Conservation (phyloP, 257 asterid species). For the Fraxinus quadrangulata region DNA sequence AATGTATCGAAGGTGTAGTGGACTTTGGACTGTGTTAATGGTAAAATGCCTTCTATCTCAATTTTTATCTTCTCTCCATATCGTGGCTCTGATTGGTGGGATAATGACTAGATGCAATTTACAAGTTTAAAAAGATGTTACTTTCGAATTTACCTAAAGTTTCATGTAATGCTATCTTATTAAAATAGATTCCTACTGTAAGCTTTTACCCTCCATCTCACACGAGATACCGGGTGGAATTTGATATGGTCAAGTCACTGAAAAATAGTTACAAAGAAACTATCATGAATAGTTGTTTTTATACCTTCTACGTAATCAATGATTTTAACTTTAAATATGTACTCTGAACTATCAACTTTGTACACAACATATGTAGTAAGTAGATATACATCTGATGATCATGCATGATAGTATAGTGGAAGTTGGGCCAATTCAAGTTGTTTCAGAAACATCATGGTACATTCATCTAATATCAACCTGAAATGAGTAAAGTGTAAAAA, state of each 20-base stretch:
- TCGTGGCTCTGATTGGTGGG: neutral
- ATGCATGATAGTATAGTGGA: neutral
- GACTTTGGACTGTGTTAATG: slow-evolving; percentile 78
- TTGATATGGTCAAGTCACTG: neutral
- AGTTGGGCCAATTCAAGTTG: neutral
- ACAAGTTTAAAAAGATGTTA: slow-evolving; percentile 1
- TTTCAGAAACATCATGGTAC: neutral
- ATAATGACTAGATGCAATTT: neutral
- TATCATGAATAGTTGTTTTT: neutral
- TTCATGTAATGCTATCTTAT: neutral
- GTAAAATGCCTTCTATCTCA: slow-evolving; percentile 37
- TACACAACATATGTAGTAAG: neutral
- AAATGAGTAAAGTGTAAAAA: neutral
- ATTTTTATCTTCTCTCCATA: slow-evolving; percentile 6
- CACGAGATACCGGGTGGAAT: neutral
- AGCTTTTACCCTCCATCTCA: neutral
- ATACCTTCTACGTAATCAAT: neutral
- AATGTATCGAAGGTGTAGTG: slow-evolving; percentile 90
- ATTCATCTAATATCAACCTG: neutral
- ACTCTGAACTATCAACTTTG: neutral
- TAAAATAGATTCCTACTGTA: slow-evolving; percentile 20
- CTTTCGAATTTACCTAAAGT: neutral
- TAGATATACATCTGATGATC: neutral
- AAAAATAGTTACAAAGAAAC: neutral
- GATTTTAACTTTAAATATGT: neutral